A percentile compares a stretch with the other conserved stretches of the same genome.
phyloP scores from a whole-genome alignment of 495 filamentous ascomycete genomes.

The Acidiella bohemica region DNA sequence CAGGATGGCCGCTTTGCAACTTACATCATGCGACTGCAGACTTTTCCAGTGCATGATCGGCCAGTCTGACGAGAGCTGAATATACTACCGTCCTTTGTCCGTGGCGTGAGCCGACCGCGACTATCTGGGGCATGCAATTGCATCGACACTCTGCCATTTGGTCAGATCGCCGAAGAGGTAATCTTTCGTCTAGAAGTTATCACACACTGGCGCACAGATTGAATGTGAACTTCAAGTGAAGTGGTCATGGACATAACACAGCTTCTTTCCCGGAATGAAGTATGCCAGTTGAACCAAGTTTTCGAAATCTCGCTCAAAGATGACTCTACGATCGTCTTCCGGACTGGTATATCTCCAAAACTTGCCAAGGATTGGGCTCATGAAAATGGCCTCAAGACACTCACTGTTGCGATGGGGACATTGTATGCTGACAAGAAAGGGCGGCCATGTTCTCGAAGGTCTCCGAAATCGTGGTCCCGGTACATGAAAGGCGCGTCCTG shows the following conservation, averaged over 20 bases:
- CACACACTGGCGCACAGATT: not conserved
- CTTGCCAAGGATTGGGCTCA: conserved; percentile 2
- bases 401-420: conserved; percentile 2
- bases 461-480: conserved; percentile 1
- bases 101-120: too few relatives aligned
- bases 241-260: not conserved
- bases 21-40: too few relatives aligned
- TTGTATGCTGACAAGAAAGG: conserved; percentile 2
- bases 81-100: too few relatives aligned
- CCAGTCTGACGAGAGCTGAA: too few relatives aligned
- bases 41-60: too few relatives aligned
- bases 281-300: not conserved
- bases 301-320: not conserved
- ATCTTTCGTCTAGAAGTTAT: too few relatives aligned
- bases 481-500: conserved; percentile 7
- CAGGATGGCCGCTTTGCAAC: too few relatives aligned
- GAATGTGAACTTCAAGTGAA: too few relatives aligned
- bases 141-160: too few relatives aligned
- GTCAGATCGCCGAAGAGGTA: too few relatives aligned
- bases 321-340: conserved; percentile 6
- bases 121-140: too few relatives aligned
- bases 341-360: conserved; percentile 4
- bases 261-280: not conserved
- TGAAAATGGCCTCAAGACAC: conserved; percentile 1
- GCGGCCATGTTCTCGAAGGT: not conserved